These are phyloP conservation scores for Sporobolomyces phaffii DNA, from an alignment of 768 basidiomycete species.

Conservation along the genomic window DNA sequence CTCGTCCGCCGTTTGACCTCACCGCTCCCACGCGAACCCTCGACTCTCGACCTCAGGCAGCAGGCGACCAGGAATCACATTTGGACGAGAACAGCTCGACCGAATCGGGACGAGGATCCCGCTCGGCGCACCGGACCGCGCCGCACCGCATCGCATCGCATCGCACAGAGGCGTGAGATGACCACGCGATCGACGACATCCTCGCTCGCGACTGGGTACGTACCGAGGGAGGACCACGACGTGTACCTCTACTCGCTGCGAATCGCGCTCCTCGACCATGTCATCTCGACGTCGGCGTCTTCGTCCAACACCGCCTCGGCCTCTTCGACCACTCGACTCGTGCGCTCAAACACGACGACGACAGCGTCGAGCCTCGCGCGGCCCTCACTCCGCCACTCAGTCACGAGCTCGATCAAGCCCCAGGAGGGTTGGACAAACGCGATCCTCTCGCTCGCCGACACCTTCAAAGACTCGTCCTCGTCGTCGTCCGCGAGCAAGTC, in stretches of 20 bases:
- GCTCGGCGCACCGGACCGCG: too few species aligned
- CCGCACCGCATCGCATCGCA: too few species aligned
- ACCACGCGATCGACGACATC: slow-evolving; percentile 13
- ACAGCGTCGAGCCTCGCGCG: background rate
- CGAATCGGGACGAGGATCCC: too few species aligned
- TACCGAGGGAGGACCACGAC: slow-evolving; percentile 22
- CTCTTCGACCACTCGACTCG: background rate
- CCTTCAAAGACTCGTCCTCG: slow-evolving; percentile 31
- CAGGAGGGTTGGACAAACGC: slow-evolving; percentile 33
- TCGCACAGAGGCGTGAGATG: background rate
- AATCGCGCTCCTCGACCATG: slow-evolving; percentile 35
- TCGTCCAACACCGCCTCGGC: slow-evolving; percentile 4
- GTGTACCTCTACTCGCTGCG: slow-evolving; percentile 34
- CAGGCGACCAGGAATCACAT: too few species aligned
- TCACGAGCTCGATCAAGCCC: slow-evolving; percentile 12
- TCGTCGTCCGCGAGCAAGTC: slow-evolving; percentile 1
- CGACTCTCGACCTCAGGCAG: too few species aligned
- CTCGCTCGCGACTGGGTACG: background rate
- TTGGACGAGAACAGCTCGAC: too few species aligned
- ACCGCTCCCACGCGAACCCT: too few species aligned
- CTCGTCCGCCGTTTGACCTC: too few species aligned
- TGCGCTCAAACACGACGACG: slow-evolving; percentile 1
- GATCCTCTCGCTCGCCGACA: slow-evolving; percentile 31
- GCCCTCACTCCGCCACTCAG: background rate
- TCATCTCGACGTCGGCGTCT: slow-evolving; percentile 7